Percentiles rank a stretch among this genome's conserved stretches.
These are phyloP conservation scores for Turritis glabra DNA, from an alignment of 345 rosid species.

Conservation along the genomic window DNA sequence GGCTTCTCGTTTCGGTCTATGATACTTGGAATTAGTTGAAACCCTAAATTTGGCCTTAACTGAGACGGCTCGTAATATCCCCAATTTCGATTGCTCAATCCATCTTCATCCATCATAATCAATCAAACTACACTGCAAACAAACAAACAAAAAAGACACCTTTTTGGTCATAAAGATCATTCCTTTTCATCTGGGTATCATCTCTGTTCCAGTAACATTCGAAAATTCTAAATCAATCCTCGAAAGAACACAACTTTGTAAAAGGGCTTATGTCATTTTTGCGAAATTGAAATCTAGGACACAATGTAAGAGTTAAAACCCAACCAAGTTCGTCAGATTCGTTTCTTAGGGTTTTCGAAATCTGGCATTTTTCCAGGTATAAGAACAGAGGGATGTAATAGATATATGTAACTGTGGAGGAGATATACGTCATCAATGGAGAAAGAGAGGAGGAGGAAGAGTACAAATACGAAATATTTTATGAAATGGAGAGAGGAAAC, in stretches of 20 bases:
- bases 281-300: not conserved
- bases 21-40: constrained; percentile 74
- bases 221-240: not conserved
- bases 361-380: not conserved
- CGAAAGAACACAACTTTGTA: not conserved
- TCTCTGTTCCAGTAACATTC: not conserved
- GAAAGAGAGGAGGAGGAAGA: constrained; percentile 36
- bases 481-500: constrained; percentile 74
- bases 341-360: constrained; percentile 27
- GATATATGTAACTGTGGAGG: not conserved
- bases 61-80: constrained; percentile 82
- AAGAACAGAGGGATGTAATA: not conserved
- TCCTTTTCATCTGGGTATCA: constrained; percentile 9
- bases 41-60: constrained; percentile 65
- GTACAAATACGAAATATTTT: constrained; percentile 54
- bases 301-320: not conserved
- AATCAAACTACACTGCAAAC: constrained; percentile 40
- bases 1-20: constrained; percentile 64
- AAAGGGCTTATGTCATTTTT: not conserved
- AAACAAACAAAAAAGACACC: not conserved
- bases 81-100: constrained; percentile 71
- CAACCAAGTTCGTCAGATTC: not conserved
- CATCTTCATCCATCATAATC: constrained; percentile 66
- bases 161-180: not conserved
- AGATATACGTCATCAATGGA: constrained; percentile 29